phyloP scores from a whole-genome alignment of 169 alveolate species.

The Babesia bigemina region DNA sequence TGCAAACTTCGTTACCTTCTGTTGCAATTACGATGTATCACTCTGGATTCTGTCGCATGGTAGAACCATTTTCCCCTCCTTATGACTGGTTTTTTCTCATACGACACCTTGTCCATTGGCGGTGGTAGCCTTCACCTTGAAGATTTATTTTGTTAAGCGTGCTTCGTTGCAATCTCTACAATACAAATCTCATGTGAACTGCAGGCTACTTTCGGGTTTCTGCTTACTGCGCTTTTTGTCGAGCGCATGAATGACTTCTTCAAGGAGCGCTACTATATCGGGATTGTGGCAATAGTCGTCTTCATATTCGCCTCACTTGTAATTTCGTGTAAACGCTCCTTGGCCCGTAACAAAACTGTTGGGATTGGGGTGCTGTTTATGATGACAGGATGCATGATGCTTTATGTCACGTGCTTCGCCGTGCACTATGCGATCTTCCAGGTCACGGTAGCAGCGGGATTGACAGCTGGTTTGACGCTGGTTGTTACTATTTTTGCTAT shows the following conservation, averaged over 20 bases:
- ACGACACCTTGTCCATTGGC: too few relatives aligned
- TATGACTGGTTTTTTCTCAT: too few relatives aligned
- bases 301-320: slow-evolving; percentile 32
- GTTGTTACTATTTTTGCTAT: slow-evolving; percentile 31
- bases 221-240: slow-evolving; percentile 14
- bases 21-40: too few relatives aligned
- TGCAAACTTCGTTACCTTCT: too few relatives aligned
- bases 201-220: slow-evolving; percentile 62
- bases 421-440: slow-evolving; percentile 24
- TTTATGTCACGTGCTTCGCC: slow-evolving; percentile 26
- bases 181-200: neutral
- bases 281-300: slow-evolving; percentile 2
- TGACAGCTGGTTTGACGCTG: slow-evolving; percentile 42
- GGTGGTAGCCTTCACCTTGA: too few relatives aligned
- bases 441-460: slow-evolving; percentile 52
- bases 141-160: too few relatives aligned
- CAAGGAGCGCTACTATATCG: neutral
- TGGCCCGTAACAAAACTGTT: slow-evolving; percentile 22
- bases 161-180: too few relatives aligned
- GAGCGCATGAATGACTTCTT: slow-evolving; percentile 19
- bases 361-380: neutral
- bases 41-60: too few relatives aligned
- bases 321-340: slow-evolving; percentile 28
- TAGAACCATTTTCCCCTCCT: too few relatives aligned
- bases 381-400: slow-evolving; percentile 52